Evolutionary conservation across 2,329 filamentous ascomycete species (phyloP).

Genomic region (Apiospora phragmitis): DNA sequence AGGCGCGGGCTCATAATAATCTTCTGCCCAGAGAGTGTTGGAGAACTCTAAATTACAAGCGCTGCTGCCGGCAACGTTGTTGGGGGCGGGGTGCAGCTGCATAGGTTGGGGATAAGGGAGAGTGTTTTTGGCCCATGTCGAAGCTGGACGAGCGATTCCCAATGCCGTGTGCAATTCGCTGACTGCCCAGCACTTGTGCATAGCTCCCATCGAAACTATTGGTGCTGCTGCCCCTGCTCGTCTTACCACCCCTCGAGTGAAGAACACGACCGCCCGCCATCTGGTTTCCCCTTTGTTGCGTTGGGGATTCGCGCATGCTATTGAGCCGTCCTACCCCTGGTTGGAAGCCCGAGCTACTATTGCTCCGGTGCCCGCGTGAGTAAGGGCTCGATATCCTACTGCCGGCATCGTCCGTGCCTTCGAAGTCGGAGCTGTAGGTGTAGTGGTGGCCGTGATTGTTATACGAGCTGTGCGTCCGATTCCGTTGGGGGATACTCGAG

Average conservation of each 20-base stretch:
- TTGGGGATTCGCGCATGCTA: constrained; percentile 55
- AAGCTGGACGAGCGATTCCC: constrained; percentile 69
- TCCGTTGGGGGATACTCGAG: constrained; percentile 26
- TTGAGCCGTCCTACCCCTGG: constrained; percentile 61
- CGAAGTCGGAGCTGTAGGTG: constrained; percentile 64
- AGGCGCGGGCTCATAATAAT: constrained; percentile 76
- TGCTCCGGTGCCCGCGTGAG: constrained; percentile 69
- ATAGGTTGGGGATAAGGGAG: constrained; percentile 12
- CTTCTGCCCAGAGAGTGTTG: constrained; percentile 46
- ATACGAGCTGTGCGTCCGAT: constrained; percentile 19
- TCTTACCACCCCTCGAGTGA: constrained; percentile 60
- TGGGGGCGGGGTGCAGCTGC: background rate
- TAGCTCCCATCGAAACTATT: constrained; percentile 68
- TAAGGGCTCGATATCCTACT: constrained; percentile 52
- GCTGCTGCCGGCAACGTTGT: constrained; percentile 18
- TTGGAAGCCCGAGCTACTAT: constrained; percentile 75
- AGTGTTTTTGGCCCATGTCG: constrained; percentile 50
- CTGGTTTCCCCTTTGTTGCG: constrained; percentile 38
- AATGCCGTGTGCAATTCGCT: constrained; percentile 57
- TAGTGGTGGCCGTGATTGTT: constrained; percentile 42
- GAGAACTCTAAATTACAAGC: constrained; percentile 51
- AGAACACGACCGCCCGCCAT: constrained; percentile 37
- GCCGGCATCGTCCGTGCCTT: constrained; percentile 52
- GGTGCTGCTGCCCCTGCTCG: constrained; percentile 71
- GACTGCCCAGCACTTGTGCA: constrained; percentile 56